A percentile compares a stretch with the other conserved stretches of the same genome.
Conservation (phyloP, 345 rosid genomes). For the Xanthoceras sorbifolium region DNA sequence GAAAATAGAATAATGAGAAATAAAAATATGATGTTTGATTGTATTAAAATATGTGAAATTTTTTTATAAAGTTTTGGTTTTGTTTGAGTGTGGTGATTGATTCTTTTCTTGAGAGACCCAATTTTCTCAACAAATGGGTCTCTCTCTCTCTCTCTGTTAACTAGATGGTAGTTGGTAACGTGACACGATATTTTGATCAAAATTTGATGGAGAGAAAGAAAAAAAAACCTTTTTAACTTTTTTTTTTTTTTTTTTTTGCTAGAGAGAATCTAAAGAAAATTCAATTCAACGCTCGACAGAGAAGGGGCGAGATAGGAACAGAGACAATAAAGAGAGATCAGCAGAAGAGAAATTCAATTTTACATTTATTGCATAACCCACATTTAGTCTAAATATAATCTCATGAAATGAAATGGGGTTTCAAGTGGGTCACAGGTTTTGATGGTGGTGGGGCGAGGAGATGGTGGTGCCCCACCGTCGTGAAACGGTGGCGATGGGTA, state of each 20-base stretch:
- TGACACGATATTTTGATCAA: slow-evolving; percentile 21
- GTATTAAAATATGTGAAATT: not conserved
- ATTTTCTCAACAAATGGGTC: slow-evolving; percentile 23
- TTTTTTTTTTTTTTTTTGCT: too few relatives aligned
- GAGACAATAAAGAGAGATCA: slow-evolving; percentile 9
- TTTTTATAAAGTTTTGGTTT: not conserved
- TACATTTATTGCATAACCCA: not conserved
- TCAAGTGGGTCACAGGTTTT: too few relatives aligned
- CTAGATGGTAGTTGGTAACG: slow-evolving; percentile 1
- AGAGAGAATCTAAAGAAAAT: slow-evolving; percentile 26
- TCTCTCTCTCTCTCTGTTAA: slow-evolving; percentile 8
- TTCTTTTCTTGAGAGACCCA: slow-evolving; percentile 42
- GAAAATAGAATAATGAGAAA: slow-evolving; percentile 2
- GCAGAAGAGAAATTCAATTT: not conserved
- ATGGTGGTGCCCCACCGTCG: slow-evolving; percentile 10
- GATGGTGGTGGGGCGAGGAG: not conserved
- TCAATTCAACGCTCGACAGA: slow-evolving; percentile 21
- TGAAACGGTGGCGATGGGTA: slow-evolving; percentile 18
- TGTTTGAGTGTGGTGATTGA: slow-evolving; percentile 29
- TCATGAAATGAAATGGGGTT: not conserved
- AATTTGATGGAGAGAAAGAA: not conserved
- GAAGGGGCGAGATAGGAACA: slow-evolving; percentile 23
- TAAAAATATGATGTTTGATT: slow-evolving; percentile 15
- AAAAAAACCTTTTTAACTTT: too few relatives aligned
- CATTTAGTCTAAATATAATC: too few relatives aligned